A percentile compares a stretch with the other conserved stretches of the same genome.
These are phyloP conservation scores for Cercospora beticola DNA, from an alignment of 2,329 filamentous ascomycete genomes.

Conservation along the genomic window DNA sequence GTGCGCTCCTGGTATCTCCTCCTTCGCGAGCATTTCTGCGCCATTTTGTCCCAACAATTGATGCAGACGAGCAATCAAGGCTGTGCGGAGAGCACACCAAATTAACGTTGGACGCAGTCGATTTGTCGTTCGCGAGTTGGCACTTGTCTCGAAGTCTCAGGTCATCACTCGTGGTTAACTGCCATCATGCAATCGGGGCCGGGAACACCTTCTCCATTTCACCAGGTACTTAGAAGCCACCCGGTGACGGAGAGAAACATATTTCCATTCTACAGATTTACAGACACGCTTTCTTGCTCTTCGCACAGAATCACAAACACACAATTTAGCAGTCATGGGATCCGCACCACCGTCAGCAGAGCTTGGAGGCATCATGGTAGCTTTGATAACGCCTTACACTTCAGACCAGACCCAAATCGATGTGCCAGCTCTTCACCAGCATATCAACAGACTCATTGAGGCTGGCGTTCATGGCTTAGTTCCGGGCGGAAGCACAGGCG, in stretches of 20 bases:
- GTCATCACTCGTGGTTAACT: neutral
- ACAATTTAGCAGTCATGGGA: neutral
- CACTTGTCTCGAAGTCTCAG: too few species aligned
- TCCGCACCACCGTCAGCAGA: neutral
- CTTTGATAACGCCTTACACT: neutral
- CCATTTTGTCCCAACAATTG: too few species aligned
- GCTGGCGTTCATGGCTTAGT: neutral
- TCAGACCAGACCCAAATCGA: neutral
- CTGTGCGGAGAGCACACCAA: too few species aligned
- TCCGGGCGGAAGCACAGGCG: neutral
- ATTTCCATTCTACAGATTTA: neutral
- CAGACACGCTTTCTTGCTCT: neutral
- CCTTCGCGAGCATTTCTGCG: too few species aligned
- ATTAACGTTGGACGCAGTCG: too few species aligned
- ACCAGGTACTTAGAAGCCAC: neutral
- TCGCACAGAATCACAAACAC: neutral
- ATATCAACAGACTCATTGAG: neutral
- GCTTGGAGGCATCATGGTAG: neutral
- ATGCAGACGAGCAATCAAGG: too few species aligned
- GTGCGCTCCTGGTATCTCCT: too few species aligned
- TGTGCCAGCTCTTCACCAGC: neutral
- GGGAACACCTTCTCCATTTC: neutral
- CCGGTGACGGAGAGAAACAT: neutral
- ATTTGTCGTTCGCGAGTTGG: too few species aligned
- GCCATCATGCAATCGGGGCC: neutral